phyloP scores from a whole-genome alignment of 345 rosid genomes.

The Pistacia atlantica region DNA sequence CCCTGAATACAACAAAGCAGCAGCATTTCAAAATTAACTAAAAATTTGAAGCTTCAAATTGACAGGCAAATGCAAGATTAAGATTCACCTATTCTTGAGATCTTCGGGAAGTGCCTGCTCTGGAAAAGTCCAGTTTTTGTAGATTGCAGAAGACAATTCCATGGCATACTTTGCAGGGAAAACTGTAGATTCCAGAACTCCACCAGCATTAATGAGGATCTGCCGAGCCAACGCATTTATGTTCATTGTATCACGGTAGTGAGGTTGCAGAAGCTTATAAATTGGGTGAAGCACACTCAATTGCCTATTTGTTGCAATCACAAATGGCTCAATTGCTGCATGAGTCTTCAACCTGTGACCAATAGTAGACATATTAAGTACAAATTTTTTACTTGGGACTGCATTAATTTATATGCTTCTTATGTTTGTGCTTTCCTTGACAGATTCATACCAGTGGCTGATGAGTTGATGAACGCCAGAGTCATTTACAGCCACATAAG shows the following conservation, averaged over 20 bases:
- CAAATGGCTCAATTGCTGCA: constrained; percentile 67
- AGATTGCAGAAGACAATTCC: constrained; percentile 63
- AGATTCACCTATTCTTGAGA: constrained; percentile 66
- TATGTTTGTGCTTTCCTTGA: background rate
- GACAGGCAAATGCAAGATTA: background rate
- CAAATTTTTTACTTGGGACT: background rate
- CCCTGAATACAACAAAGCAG: constrained; percentile 42
- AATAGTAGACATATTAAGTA: background rate
- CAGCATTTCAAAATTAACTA: background rate
- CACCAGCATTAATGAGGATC: constrained; percentile 63
- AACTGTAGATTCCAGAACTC: constrained; percentile 62
- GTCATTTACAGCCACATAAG: constrained; percentile 83
- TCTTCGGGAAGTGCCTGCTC: constrained; percentile 77
- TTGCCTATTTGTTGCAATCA: constrained; percentile 75
- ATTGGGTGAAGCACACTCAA: constrained; percentile 83
- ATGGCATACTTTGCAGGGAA: constrained; percentile 62
- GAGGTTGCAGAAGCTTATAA: constrained; percentile 73
- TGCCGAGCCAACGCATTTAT: constrained; percentile 68
- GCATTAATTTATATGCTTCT: background rate
- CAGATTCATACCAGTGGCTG: constrained; percentile 76
- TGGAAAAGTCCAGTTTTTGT: constrained; percentile 62
- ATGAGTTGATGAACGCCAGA: constrained; percentile 90
- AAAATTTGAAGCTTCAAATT: background rate
- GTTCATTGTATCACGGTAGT: constrained; percentile 82
- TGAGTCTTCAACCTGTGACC: constrained; percentile 69